Base-by-base conservation (phyloP, 2,329 filamentous ascomycete genomes). In the Parastagonospora nodorum region DNA sequence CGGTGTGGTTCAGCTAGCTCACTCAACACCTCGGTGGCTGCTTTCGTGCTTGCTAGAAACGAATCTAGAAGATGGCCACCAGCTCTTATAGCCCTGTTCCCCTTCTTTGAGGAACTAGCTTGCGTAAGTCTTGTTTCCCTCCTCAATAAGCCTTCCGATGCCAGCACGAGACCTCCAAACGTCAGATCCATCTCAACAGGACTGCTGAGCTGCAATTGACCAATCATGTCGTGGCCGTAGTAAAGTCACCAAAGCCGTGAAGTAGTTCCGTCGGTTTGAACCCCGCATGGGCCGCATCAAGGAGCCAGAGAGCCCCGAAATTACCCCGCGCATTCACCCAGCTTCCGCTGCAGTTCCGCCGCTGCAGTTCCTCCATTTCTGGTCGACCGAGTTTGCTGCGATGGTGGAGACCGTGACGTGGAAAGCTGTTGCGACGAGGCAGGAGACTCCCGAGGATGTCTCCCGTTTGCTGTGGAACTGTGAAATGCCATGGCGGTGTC, bases 201-300 rank as follows among this genome's bases (percentile, higher is more conserved):
- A 10, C 6, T 24, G 19, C 19, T 24, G 19, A 24, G 19, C 19
- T 24, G 9, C 16, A 38, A 46, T 30, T 37, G 43, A 12, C 45
- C 59, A 66, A 66, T 66, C 56, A 61, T 32, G 38, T 12, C 32
- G 6, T 15, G 10, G 10, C 8, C 6, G 32, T 53, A 48, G 38
- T 39, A 19, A 10, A 27, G 8, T 46, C 43, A 55, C 41, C 19
- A 32, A 57, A 64, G 57, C 63, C 61, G 61, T 56, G 42, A 61
- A 42, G 46, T 54, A 45, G 44, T 35, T 61, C 61, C 60, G 61
- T 51, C 44, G n/a, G 7, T 15, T 37, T 37, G 42, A 45, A 45
- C 33, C 40, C 38, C 32, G 53, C 53, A 39, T 24, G 35, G 19
- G 44, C 62, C 64, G 60, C 64, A 64, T 61, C 65, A 51, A 46